Evolutionary conservation across 257 asterid species (phyloP).

Genomic region (Solanum paucissectum): DNA sequence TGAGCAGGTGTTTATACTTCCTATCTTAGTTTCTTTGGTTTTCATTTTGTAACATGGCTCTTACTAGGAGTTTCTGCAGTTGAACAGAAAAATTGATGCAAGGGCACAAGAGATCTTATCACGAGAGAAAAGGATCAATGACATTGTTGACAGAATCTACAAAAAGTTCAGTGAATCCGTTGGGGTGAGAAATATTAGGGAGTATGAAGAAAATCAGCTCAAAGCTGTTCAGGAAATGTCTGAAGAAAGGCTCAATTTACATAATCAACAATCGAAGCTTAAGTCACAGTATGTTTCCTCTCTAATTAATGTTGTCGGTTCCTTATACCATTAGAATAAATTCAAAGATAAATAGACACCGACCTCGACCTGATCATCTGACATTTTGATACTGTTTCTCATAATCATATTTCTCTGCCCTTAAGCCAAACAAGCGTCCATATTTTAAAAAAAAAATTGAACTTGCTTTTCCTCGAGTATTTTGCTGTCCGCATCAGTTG

Average conservation of each 20-base stretch:
- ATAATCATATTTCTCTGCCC: not conserved
- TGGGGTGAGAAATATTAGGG: conserved; percentile 88
- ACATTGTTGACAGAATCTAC: conserved; percentile 72
- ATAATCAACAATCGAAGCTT: conserved; percentile 88
- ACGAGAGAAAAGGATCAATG: conserved; percentile 65
- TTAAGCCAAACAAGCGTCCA: not conserved
- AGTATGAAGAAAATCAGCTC: conserved; percentile 94
- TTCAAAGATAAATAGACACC: not conserved
- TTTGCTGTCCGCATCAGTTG: not conserved
- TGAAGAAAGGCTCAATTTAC: conserved; percentile 77
- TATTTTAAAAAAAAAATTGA: not conserved
- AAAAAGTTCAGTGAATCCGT: conserved; percentile 89
- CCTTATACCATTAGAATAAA: not conserved
- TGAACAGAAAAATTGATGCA: conserved; percentile 43
- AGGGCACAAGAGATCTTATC: conserved; percentile 49
- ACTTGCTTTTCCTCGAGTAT: not conserved
- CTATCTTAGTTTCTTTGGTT: conserved; percentile 1
- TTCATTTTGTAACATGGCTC: not conserved
- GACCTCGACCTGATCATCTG: conserved; percentile 1
- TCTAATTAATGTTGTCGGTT: not conserved
- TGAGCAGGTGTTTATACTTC: conserved; percentile 43
- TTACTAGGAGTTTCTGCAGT: conserved; percentile 33
- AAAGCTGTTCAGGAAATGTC: conserved; percentile 82
- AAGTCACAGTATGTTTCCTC: conserved; percentile 69
- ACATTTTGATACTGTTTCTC: conserved; percentile 6